Base-by-base conservation (phyloP, 2,329 filamentous ascomycete species). In the Helotiales sp. region DNA sequence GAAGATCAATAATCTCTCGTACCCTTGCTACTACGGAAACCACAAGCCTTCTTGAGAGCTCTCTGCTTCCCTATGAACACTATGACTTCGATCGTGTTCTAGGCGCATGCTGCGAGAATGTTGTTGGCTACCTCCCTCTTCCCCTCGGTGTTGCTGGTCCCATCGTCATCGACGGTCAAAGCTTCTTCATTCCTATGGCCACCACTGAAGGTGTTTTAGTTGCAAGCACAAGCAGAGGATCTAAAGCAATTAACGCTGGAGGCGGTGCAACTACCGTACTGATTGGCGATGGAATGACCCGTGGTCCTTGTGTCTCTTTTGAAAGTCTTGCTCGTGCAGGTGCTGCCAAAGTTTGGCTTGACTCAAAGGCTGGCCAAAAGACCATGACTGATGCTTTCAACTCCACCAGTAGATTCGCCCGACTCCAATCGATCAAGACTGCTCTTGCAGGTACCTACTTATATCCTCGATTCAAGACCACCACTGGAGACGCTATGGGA, bases 381-480 rank as follows among this genome's bases (percentile, higher is more conserved):
- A 80, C 81, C 31, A 96, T 99, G 90, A 93, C 88, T 72, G 86
- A 88, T 64, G 95, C 95, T 1, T 99, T 99, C 81, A 93, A 99
- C 81, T 97, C 93, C 1, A 99, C 95, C 1, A 96, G 90, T 68
- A 88, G 95, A 64, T 99, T 97, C 69, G 95, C 95, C 47, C 87
- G 95, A 66, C 81, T 99, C 8, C 89, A 96, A 71, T 81, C 80
- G 29, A 89, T 98, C 81, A 98, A 96, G 82, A 96, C 92, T 30
- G 89, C 93, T 1, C 83, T 99, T 57, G 95, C 95, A 4, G 95
- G 95, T 44, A 98, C 93, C 7, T 92, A 97, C 73, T 84, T 99
- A 36, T 99, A 96, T 73, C 93, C 98, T 63, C 90, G 95, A 27
- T 99, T 99, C 85, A 96, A 96, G 83, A 96, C 95, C 1, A 98